These are phyloP conservation scores for Cadophora sp. DNA, from an alignment of 2,329 filamentous ascomycete genomes.

Conservation along the genomic window DNA sequence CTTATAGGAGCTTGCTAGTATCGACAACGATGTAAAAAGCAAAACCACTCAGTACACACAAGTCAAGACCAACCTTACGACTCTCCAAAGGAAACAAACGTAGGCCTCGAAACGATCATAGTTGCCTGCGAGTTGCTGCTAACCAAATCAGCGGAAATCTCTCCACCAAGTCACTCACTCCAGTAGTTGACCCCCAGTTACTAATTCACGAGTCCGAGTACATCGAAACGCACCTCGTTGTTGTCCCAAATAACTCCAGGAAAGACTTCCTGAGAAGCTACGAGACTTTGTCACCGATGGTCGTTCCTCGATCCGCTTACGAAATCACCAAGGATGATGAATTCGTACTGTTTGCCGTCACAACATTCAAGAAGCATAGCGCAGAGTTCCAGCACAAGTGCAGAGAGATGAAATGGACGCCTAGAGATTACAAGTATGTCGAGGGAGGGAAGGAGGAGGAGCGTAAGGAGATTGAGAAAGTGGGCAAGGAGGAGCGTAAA, in stretches of 20 bases:
- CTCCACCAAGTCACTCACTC: slow-evolving; percentile 89
- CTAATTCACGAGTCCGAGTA: slow-evolving; percentile 93
- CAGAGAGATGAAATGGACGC: slow-evolving; percentile 92
- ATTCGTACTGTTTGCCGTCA: slow-evolving; percentile 86
- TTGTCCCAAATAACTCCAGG: slow-evolving; percentile 78
- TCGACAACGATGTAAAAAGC: slow-evolving; percentile 94
- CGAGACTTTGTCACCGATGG: slow-evolving; percentile 88
- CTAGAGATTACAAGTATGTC: slow-evolving; percentile 91
- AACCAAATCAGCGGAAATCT: slow-evolving; percentile 76
- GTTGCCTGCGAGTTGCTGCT: slow-evolving; percentile 19
- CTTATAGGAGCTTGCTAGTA: slow-evolving; percentile 79
- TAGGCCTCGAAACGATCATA: slow-evolving; percentile 50
- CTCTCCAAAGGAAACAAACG: slow-evolving; percentile 88
- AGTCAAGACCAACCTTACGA: slow-evolving; percentile 82
- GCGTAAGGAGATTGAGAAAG: slow-evolving; percentile 81
- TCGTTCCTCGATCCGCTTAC: slow-evolving; percentile 86
- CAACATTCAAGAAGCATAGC: slow-evolving; percentile 90
- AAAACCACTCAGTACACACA: slow-evolving; percentile 96
- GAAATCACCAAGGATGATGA: slow-evolving; percentile 87
- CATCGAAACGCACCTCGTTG: slow-evolving; percentile 93
- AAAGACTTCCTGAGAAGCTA: slow-evolving; percentile 92
- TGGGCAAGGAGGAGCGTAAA: slow-evolving; percentile 86
- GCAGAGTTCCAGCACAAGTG: slow-evolving; percentile 90
- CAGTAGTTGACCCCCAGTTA: slow-evolving; percentile 80
- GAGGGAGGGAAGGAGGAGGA: slow-evolving; percentile 91